Evolutionary conservation across 148 eudicot species (phyloP), one percentile per base, ranked within the genome.

Genomic region (Chenopodium album): DNA sequence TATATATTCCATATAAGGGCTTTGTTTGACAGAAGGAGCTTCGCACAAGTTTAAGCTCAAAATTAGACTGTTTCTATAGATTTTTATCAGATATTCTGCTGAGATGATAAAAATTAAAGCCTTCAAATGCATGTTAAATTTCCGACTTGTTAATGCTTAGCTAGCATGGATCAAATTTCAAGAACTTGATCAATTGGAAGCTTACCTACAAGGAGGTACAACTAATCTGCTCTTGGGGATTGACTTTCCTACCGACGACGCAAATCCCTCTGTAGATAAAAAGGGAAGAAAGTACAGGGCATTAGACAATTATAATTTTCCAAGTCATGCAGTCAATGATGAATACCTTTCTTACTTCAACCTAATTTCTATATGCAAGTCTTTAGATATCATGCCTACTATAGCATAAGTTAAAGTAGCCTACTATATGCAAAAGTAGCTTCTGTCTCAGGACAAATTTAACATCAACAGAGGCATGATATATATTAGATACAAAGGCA

Each of bases 191-290:
- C 9, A 71, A 28, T 12, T 62, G 71, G 19, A 80, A 47, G 82
- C 71, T 65, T 83, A 86, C 85, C 85, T 66, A 76, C 52, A 79
- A 70, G 1, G 62, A 66, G 68, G 60, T 31, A 17, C 50, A n/a
- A 9, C 73, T 31, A 41, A 60, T 50, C 14, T 63, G 47, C 60
- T 66, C 81, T 41, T 20, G 64, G 23, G 70, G 63, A 60, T 37
- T 75, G 32, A 32, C 64, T 48, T 72, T 23, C 48, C 79, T 86
- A 86, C 22, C 88, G 84, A 31, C 82, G 85, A 29, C 88, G 88
- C 76, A 86, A 77, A 71, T 86, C 85, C 71, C 88, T 83, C 88
- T 86, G 84, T 14, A 79, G 46, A 26, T 20, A 54, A 19, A 71
- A 29, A 31, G 54, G 54, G n/a, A 56, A 52, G 16, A 79, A 47